Percentiles rank a stretch among this genome's conserved stretches.
phyloP scores from a whole-genome alignment of 1,284 basidiomycete species.

The Xerocomus cyaneibrunnescens region DNA sequence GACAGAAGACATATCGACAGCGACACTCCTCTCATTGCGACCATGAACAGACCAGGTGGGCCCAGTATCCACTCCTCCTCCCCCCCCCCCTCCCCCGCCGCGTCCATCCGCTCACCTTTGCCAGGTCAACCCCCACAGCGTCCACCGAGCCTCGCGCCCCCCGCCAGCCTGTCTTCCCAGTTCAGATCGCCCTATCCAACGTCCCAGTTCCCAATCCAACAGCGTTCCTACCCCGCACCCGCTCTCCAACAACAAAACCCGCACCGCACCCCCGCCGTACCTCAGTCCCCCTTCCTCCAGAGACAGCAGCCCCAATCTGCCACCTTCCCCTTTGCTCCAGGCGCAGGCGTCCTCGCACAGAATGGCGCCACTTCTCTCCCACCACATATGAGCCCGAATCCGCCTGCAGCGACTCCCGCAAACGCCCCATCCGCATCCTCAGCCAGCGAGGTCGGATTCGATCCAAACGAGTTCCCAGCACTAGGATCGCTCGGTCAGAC shows the following conservation, averaged over 20 bases:
- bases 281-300: constrained; percentile 66
- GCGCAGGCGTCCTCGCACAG: constrained; percentile 48
- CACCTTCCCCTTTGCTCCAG: constrained; percentile 52
- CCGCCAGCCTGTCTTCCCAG: constrained; percentile 57
- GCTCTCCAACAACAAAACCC: constrained; percentile 52
- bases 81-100: neutral
- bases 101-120: constrained; percentile 3
- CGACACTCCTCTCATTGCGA: neutral
- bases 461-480: constrained; percentile 84
- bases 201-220: constrained; percentile 57
- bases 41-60: constrained; percentile 35
- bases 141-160: constrained; percentile 69
- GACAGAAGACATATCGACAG: constrained; percentile 6
- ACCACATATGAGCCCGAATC: constrained; percentile 53
- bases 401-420: constrained; percentile 41
- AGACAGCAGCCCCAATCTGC: constrained; percentile 50
- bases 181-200: constrained; percentile 63
- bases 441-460: constrained; percentile 73
- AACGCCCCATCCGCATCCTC: constrained; percentile 59
- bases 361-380: constrained; percentile 54
- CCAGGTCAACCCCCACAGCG: constrained; percentile 77
- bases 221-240: constrained; percentile 51
- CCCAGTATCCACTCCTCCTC: neutral
- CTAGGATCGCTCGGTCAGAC: constrained; percentile 59
- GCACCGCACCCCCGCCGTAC: constrained; percentile 56